Percentiles rank a stretch among this genome's conserved stretches.
Evolutionary conservation across 345 rosid genomes (phyloP).

Genomic region (Hibiscus syriacus): DNA sequence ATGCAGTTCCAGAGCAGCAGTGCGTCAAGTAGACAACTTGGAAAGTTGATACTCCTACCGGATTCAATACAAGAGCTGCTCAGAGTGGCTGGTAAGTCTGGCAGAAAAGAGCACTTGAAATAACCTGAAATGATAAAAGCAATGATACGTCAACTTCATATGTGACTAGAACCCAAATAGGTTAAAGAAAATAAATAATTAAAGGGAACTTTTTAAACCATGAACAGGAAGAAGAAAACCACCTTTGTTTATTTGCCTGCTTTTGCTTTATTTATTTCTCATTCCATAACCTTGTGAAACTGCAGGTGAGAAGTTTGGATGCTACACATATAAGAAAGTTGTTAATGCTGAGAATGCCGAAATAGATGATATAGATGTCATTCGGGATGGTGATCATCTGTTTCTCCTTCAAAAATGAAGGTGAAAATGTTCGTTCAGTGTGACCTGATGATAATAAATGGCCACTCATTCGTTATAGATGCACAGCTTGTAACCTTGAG

Average conservation of each 20-base stretch:
- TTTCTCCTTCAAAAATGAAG: conserved; percentile 45
- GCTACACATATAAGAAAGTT: conserved; percentile 43
- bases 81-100: conserved; percentile 67
- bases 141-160: neutral
- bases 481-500: conserved; percentile 23
- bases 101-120: conserved; percentile 16
- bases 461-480: conserved; percentile 1
- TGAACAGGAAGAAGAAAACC: conserved; percentile 1
- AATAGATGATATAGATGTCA: conserved; percentile 66
- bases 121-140: conserved; percentile 21
- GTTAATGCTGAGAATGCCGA: conserved; percentile 62
- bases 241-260: conserved; percentile 10
- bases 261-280: conserved; percentile 22
- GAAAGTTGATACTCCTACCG: conserved; percentile 74
- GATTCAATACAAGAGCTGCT: conserved; percentile 72
- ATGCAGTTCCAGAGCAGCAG: conserved; percentile 32
- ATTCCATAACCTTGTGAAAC: conserved; percentile 28
- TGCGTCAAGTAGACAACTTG: conserved; percentile 22
- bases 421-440: conserved; percentile 20
- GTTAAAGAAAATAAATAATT: neutral
- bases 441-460: conserved; percentile 13
- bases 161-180: neutral
- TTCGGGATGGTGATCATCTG: conserved; percentile 93
- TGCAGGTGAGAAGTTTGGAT: conserved; percentile 85
- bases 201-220: conserved; percentile 11